These are phyloP conservation scores for Leccinum boreale DNA, from an alignment of 768 basidiomycete species.

Conservation along the genomic window DNA sequence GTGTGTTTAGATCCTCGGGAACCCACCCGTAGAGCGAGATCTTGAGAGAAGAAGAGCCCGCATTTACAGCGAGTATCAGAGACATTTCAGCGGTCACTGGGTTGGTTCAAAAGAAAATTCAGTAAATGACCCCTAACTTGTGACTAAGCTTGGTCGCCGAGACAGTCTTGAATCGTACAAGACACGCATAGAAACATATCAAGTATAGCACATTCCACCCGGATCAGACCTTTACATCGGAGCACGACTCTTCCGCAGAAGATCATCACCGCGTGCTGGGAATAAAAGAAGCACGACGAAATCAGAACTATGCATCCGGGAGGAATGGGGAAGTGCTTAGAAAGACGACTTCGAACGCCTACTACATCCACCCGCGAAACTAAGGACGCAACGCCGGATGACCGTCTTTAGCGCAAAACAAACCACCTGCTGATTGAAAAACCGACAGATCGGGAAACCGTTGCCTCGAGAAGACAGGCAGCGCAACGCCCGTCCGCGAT, in stretches of 20 bases:
- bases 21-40: slow-evolving; percentile 57
- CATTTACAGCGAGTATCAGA: slow-evolving; percentile 68
- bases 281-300: slow-evolving; percentile 1
- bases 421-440: background rate
- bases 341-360: background rate
- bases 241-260: background rate
- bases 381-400: background rate
- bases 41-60: slow-evolving; percentile 86
- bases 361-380: background rate
- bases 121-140: background rate
- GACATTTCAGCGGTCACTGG: slow-evolving; percentile 10
- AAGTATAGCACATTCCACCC: background rate
- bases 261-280: background rate
- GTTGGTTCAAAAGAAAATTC: background rate
- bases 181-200: background rate
- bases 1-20: slow-evolving; percentile 28
- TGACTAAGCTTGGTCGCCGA: background rate
- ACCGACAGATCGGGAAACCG: slow-evolving; percentile 16
- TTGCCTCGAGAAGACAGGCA: slow-evolving; percentile 11
- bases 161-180: background rate
- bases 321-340: background rate
- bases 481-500: slow-evolving; percentile 11
- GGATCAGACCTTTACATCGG: slow-evolving; percentile 6
- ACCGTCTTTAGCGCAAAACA: slow-evolving; percentile 4
- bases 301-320: background rate